Percentiles rank a stretch among this genome's conserved stretches.
Conservation (phyloP, 2,329 filamentous ascomycete species). For the Polychaeton citri region DNA sequence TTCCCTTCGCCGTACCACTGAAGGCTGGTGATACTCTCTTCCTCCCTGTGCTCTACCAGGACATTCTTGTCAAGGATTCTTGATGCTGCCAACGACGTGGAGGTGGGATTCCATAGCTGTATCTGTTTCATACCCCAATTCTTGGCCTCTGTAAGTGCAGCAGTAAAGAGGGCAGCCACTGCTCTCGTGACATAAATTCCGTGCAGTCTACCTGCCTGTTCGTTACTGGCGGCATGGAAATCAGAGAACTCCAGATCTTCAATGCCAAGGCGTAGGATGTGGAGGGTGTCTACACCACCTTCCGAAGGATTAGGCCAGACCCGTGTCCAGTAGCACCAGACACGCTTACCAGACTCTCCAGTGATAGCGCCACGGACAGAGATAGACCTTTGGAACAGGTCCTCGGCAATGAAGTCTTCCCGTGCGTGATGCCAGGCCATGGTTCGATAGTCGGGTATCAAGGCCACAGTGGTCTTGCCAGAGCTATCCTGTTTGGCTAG, state of each 20-base stretch:
- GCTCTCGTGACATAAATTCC: constrained; percentile 27
- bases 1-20: constrained; percentile 50
- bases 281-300: constrained; percentile 49
- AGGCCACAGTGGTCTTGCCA: constrained; percentile 44
- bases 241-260: constrained; percentile 34
- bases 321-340: constrained; percentile 63
- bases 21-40: constrained; percentile 56
- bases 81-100: constrained; percentile 31
- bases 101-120: constrained; percentile 71
- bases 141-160: constrained; percentile 57
- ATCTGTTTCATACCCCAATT: constrained; percentile 59
- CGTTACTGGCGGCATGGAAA: constrained; percentile 11
- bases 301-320: constrained; percentile 47
- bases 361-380: constrained; percentile 58
- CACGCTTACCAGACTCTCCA: constrained; percentile 37
- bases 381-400: constrained; percentile 46
- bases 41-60: constrained; percentile 44
- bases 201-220: constrained; percentile 7
- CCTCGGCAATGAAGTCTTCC: constrained; percentile 61
- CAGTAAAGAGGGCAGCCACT: constrained; percentile 49
- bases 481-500: constrained; percentile 26
- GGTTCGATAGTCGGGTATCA: constrained; percentile 54
- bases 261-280: constrained; percentile 55
- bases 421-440: constrained; percentile 68
- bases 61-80: constrained; percentile 32